phyloP scores from a whole-genome alignment of 805 yeast genomes.

The Teunomyces lycoperdinae region DNA sequence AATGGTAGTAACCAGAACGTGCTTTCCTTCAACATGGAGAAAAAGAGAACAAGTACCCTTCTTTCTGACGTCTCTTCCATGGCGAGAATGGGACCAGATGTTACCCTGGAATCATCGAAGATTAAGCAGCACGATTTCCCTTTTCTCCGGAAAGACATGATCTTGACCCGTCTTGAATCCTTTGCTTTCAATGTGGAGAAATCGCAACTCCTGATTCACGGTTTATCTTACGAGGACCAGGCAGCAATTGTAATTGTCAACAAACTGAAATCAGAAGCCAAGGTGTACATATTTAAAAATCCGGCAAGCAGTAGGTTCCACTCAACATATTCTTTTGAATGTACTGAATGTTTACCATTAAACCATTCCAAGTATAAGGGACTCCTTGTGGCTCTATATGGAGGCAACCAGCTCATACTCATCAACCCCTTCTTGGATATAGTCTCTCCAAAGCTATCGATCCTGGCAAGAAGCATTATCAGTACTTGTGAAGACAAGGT shows the following conservation, averaged over 20 bases:
- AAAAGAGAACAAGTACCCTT: slow-evolving; percentile 42
- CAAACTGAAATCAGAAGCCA: slow-evolving; percentile 37
- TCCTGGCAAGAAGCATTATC: slow-evolving; percentile 19
- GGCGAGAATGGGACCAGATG: slow-evolving; percentile 44
- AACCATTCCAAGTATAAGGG: slow-evolving; percentile 38
- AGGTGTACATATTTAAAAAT: slow-evolving; percentile 49
- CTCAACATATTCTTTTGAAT: slow-evolving; percentile 25
- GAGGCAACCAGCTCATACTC: slow-evolving; percentile 34
- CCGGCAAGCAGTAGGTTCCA: slow-evolving; percentile 28
- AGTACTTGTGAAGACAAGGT: slow-evolving; percentile 29
- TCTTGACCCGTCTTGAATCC: slow-evolving; percentile 59
- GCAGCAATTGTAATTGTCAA: slow-evolving; percentile 64
- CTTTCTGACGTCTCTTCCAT: slow-evolving; percentile 43
- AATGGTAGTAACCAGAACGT: slow-evolving; percentile 16
- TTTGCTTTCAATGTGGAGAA: slow-evolving; percentile 30
- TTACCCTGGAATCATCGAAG: slow-evolving; percentile 24
- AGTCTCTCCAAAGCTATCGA: slow-evolving; percentile 27
- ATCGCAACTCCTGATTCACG: slow-evolving; percentile 32
- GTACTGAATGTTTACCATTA: slow-evolving; percentile 40
- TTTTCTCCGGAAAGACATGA: slow-evolving; percentile 59
- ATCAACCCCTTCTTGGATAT: slow-evolving; percentile 59
- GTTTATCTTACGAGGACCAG: slow-evolving; percentile 46
- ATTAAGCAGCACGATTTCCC: slow-evolving; percentile 26
- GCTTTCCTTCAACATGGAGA: slow-evolving; percentile 37
- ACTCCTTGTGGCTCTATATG: slow-evolving; percentile 41